Evolutionary conservation across 495 filamentous ascomycete genomes (phyloP).

Genomic region (Tuber brumale): DNA sequence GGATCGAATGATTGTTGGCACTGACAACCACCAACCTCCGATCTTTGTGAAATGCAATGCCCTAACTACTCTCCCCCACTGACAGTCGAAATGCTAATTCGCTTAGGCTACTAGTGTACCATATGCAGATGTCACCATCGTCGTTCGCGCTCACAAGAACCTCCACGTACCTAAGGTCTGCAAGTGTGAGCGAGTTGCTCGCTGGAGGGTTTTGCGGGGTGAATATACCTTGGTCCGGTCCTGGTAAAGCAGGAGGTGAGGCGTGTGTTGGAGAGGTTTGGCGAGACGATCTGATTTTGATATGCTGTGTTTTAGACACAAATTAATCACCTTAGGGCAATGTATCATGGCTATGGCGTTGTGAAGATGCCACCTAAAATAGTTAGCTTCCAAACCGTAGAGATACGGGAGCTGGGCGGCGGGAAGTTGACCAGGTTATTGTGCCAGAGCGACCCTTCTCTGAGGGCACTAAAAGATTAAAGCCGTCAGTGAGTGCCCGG

Average conservation of each 20-base stretch:
- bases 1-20: slow-evolving; percentile 53
- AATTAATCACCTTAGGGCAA: slow-evolving; percentile 64
- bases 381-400: background rate
- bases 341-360: slow-evolving; percentile 49
- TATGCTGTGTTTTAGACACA: slow-evolving; percentile 66
- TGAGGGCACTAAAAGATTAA: slow-evolving; percentile 26
- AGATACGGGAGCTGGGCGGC: slow-evolving; percentile 2
- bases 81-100: too few relatives aligned
- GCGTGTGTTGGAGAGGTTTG: slow-evolving; percentile 54
- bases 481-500: slow-evolving; percentile 15
- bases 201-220: slow-evolving; percentile 54
- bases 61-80: slow-evolving; percentile 79
- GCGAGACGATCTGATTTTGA: slow-evolving; percentile 57
- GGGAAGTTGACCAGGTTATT: slow-evolving; percentile 33
- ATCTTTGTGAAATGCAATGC: slow-evolving; percentile 72
- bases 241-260: slow-evolving; percentile 56
- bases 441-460: slow-evolving; percentile 33
- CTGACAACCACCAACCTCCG: slow-evolving; percentile 74
- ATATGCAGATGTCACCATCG: slow-evolving; percentile 82
- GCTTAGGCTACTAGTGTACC: slow-evolving; percentile 53
- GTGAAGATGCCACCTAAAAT: slow-evolving; percentile 35
- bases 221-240: too few relatives aligned
- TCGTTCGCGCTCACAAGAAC: slow-evolving; percentile 70
- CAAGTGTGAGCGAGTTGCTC: slow-evolving; percentile 72
- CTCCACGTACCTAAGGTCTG: slow-evolving; percentile 73